These are phyloP conservation scores for Verticillium zaregamsianum DNA, from an alignment of 2,329 filamentous ascomycete species.

Conservation along the genomic window DNA sequence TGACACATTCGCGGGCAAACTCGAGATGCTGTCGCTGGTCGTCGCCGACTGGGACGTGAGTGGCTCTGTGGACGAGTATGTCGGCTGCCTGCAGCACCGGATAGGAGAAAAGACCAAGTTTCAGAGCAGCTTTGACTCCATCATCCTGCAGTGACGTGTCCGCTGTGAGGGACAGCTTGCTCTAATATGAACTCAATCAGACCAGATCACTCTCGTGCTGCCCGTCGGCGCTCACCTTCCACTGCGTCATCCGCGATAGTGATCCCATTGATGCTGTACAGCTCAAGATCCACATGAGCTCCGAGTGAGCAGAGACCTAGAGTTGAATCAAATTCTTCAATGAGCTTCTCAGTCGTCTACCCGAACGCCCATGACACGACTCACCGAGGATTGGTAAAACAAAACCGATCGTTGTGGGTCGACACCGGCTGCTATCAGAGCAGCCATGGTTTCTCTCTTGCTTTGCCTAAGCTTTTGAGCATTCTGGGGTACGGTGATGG, in stretches of 20 bases:
- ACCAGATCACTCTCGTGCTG: background rate
- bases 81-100: slow-evolving; percentile 94
- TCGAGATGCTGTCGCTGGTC: slow-evolving; percentile 94
- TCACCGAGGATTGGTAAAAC: slow-evolving; percentile 77
- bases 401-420: slow-evolving; percentile 72
- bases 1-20: slow-evolving; percentile 81
- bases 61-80: slow-evolving; percentile 82
- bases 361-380: slow-evolving; percentile 18
- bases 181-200: slow-evolving; percentile 39
- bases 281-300: slow-evolving; percentile 96
- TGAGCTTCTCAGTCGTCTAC: background rate
- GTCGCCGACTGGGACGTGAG: slow-evolving; percentile 94
- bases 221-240: slow-evolving; percentile 63
- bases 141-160: slow-evolving; percentile 55
- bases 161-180: slow-evolving; percentile 65
- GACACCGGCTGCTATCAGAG: slow-evolving; percentile 78
- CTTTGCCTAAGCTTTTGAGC: slow-evolving; percentile 55
- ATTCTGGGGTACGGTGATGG: slow-evolving; percentile 75
- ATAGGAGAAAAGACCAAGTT: slow-evolving; percentile 91
- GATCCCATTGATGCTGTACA: slow-evolving; percentile 91
- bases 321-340: background rate
- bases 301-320: slow-evolving; percentile 72
- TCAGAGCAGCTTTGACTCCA: slow-evolving; percentile 57
- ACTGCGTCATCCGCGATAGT: slow-evolving; percentile 97
- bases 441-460: slow-evolving; percentile 72